Percentiles rank a stretch among this genome's conserved stretches.
phyloP scores from a whole-genome alignment of 2,329 filamentous ascomycete species.

The Exophiala xenobiotica region DNA sequence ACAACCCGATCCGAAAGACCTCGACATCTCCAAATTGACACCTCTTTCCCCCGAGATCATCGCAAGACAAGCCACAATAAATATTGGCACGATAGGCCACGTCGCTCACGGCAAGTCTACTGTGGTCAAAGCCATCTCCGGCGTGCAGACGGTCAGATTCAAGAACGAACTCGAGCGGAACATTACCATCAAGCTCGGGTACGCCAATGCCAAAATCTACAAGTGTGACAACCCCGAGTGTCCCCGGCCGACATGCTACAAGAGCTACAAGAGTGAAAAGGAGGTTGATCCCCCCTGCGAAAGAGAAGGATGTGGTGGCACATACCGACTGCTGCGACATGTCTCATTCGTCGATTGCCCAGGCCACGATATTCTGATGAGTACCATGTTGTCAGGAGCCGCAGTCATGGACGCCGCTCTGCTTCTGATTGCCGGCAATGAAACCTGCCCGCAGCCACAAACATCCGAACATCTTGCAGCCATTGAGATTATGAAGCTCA shows the following conservation, averaged over 20 bases:
- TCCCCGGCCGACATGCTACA: conserved; percentile 91
- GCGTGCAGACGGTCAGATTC: conserved; percentile 97
- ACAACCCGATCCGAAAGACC: conserved; percentile 86
- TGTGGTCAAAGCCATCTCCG: conserved; percentile 98
- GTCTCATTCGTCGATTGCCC: conserved; percentile 99
- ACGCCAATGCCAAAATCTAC: conserved; percentile 99
- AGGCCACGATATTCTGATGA: conserved; percentile 99
- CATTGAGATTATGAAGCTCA: conserved; percentile 99
- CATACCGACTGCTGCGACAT: conserved; percentile 83
- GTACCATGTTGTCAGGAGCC: conserved; percentile 98
- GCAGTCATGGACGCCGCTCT: conserved; percentile 99
- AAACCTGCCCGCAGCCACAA: conserved; percentile 96
- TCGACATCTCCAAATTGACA: conserved; percentile 76
- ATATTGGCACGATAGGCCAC: conserved; percentile 97
- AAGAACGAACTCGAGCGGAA: conserved; percentile 99
- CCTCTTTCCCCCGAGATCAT: conserved; percentile 96
- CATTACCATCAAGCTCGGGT: conserved; percentile 99
- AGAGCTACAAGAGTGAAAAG: conserved; percentile 98
- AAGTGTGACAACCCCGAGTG: conserved; percentile 92
- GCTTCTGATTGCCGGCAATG: conserved; percentile 94
- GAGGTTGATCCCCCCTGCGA: conserved; percentile 96
- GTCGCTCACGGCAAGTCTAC: conserved; percentile 99
- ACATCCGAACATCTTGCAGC: conserved; percentile 98
- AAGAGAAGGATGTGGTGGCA: conserved; percentile 84
- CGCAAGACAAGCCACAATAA: conserved; percentile 95